A percentile compares a stretch with the other conserved stretches of the same genome.
Conservation (phyloP, 2,329 filamentous ascomycete genomes). For the Cryphonectria parasitica region DNA sequence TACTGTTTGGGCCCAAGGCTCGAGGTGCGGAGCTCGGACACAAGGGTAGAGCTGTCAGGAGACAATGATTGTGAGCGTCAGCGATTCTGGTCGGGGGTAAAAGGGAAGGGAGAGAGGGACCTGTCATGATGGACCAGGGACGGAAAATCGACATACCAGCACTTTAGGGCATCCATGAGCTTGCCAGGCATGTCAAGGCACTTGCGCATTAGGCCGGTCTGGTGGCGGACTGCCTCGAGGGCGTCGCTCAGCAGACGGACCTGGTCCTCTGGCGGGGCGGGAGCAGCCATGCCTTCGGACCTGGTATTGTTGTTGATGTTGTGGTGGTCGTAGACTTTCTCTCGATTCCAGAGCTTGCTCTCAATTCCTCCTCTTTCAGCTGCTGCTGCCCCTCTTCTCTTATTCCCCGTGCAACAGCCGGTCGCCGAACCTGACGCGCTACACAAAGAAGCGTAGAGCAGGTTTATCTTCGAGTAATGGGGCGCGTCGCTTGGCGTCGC, state of each 20-base stretch:
- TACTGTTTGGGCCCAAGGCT: conserved; percentile 99
- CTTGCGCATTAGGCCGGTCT: conserved; percentile 96
- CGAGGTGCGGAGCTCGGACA: conserved; percentile 97
- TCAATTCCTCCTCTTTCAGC: not conserved
- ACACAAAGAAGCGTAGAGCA: not conserved
- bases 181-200: conserved; percentile 96
- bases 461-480: not conserved
- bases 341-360: not conserved
- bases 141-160: conserved; percentile 71
- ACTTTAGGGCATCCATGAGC: conserved; percentile 99
- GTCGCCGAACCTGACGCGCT: not conserved
- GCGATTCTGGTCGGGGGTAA: not conserved
- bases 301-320: not conserved
- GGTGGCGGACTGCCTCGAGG: conserved; percentile 92
- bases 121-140: not conserved
- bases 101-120: not conserved
- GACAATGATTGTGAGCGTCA: conserved; percentile 21
- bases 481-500: not conserved
- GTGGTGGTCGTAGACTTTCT: not conserved
- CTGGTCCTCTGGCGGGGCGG: conserved; percentile 75
- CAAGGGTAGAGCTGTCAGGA: conserved; percentile 79
- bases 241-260: conserved; percentile 97
- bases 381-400: not conserved
- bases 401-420: not conserved
- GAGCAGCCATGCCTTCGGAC: conserved; percentile 45